Evolutionary conservation across 768 basidiomycete genomes (phyloP).

Genomic region (Saitozyma sp.): DNA sequence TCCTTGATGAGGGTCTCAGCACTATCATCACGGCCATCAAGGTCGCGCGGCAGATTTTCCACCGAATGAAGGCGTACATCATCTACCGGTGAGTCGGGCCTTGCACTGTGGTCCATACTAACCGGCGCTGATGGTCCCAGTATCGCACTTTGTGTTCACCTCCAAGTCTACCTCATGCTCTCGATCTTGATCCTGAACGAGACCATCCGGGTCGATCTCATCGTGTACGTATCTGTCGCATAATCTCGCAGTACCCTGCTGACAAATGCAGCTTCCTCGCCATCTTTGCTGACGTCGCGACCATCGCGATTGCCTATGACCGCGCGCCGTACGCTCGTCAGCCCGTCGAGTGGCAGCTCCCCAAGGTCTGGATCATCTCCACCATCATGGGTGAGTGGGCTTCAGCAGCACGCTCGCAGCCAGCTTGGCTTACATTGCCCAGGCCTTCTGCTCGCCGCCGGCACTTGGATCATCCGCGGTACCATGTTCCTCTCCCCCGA

Average conservation of each 20-base stretch:
- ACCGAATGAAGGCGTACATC: slow-evolving; percentile 57
- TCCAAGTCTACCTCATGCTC: slow-evolving; percentile 57
- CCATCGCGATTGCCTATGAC: slow-evolving; percentile 60
- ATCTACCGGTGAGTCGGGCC: slow-evolving; percentile 51
- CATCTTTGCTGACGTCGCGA: slow-evolving; percentile 58
- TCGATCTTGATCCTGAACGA: slow-evolving; percentile 58
- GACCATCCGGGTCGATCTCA: slow-evolving; percentile 58
- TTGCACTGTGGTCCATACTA: background rate
- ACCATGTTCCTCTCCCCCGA: slow-evolving; percentile 53
- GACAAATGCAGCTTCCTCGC: slow-evolving; percentile 49
- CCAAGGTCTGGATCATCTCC: slow-evolving; percentile 59
- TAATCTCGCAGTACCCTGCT: background rate
- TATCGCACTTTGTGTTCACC: slow-evolving; percentile 59
- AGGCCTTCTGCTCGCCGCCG: slow-evolving; percentile 54
- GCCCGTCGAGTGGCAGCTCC: slow-evolving; percentile 60
- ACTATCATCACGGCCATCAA: slow-evolving; percentile 58
- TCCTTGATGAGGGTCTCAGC: slow-evolving; percentile 58
- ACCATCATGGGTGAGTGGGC: slow-evolving; percentile 49
- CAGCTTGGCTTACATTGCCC: slow-evolving; percentile 2
- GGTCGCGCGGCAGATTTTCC: slow-evolving; percentile 59
- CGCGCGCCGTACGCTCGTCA: slow-evolving; percentile 53
- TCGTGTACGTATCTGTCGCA: slow-evolving; percentile 46
- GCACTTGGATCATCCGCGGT: slow-evolving; percentile 58
- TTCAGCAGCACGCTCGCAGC: slow-evolving; percentile 10
- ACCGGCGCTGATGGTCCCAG: slow-evolving; percentile 5